Evolutionary conservation across 495 filamentous ascomycete species (phyloP).

Genomic region (Daldinia concentrica): DNA sequence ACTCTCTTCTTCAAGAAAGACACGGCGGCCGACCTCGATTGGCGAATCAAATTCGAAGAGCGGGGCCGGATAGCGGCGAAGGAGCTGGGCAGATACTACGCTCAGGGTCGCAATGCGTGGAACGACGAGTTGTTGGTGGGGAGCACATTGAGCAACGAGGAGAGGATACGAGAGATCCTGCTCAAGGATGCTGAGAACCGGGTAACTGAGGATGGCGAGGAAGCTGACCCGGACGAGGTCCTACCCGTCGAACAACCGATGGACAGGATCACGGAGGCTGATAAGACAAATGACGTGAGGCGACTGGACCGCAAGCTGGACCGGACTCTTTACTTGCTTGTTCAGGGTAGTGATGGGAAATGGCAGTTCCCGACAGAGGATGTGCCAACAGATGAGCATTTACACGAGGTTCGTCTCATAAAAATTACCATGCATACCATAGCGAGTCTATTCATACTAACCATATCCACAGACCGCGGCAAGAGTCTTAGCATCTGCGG

Average conservation of each 20-base stretch:
- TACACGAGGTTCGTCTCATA: slow-evolving; percentile 74
- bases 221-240: slow-evolving; percentile 68
- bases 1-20: slow-evolving; percentile 97
- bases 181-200: slow-evolving; percentile 79
- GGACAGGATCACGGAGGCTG: slow-evolving; percentile 79
- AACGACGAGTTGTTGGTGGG: slow-evolving; percentile 91
- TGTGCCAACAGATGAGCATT: slow-evolving; percentile 72
- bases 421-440: not conserved
- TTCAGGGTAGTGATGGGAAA: slow-evolving; percentile 69
- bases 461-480: slow-evolving; percentile 72
- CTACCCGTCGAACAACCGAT: slow-evolving; percentile 76
- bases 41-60: slow-evolving; percentile 84
- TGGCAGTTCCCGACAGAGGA: slow-evolving; percentile 83
- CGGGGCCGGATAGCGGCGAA: slow-evolving; percentile 74
- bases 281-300: slow-evolving; percentile 73
- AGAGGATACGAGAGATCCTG: slow-evolving; percentile 62
- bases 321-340: slow-evolving; percentile 85
- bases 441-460: slow-evolving; percentile 16
- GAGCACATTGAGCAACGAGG: slow-evolving; percentile 66
- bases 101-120: slow-evolving; percentile 80
- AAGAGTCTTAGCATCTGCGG: slow-evolving; percentile 76
- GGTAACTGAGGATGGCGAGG: slow-evolving; percentile 68
- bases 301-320: slow-evolving; percentile 81
- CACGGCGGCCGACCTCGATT: slow-evolving; percentile 84
- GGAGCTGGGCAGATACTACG: slow-evolving; percentile 87